A percentile compares a stretch with the other conserved stretches of the same genome.
Evolutionary conservation across 805 yeast genomes (phyloP).

Genomic region (Starmerella asiatica): DNA sequence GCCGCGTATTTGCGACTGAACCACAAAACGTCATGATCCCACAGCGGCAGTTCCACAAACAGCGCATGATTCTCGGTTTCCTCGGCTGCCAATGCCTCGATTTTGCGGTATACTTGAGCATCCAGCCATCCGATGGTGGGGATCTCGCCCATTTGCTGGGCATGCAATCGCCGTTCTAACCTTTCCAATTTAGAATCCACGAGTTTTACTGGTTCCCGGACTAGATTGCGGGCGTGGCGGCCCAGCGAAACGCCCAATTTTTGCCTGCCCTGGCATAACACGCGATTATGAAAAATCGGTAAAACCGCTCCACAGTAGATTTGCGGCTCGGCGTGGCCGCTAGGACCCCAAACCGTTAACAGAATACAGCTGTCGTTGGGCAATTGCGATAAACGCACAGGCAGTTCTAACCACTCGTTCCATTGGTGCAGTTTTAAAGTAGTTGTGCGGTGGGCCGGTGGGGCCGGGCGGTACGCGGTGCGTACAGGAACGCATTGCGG

Average conservation of each 20-base stretch:
- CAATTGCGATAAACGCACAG: constrained; percentile 60
- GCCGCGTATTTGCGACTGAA: constrained; percentile 32
- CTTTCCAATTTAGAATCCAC: constrained; percentile 32
- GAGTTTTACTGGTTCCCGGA: neutral
- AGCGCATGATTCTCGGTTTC: constrained; percentile 29
- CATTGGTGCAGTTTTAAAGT: constrained; percentile 34
- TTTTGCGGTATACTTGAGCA: constrained; percentile 42
- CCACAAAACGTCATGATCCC: constrained; percentile 60
- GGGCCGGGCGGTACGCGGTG: constrained; percentile 35
- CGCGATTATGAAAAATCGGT: constrained; percentile 43
- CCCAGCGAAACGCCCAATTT: constrained; percentile 27
- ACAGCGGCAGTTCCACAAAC: constrained; percentile 46
- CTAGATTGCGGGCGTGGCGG: constrained; percentile 3
- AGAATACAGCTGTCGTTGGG: constrained; percentile 47
- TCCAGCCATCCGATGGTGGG: constrained; percentile 62
- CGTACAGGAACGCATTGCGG: constrained; percentile 39
- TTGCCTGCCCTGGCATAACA: constrained; percentile 62
- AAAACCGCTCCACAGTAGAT: constrained; percentile 51
- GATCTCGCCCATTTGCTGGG: constrained; percentile 56
- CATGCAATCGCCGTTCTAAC: constrained; percentile 42
- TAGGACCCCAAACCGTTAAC: constrained; percentile 56
- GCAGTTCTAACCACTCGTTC: constrained; percentile 62
- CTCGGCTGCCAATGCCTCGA: constrained; percentile 30
- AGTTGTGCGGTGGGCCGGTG: constrained; percentile 16
- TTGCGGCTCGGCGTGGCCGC: constrained; percentile 32